Conservation (phyloP, 164 flowering plant species). For the Berberis vulgaris region DNA sequence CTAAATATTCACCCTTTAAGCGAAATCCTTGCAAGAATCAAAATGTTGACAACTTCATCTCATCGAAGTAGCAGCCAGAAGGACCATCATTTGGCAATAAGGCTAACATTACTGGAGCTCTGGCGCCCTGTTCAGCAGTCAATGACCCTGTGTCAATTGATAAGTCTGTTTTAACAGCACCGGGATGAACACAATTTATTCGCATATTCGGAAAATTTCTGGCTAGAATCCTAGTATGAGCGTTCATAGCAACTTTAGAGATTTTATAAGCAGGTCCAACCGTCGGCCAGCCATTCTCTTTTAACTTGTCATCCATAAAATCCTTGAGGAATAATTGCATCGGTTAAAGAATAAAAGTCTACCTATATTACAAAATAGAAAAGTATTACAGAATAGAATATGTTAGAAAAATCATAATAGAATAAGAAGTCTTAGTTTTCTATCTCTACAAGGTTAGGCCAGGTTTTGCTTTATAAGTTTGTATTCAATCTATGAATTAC, state of each 20-base stretch:
- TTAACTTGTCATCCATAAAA: background rate
- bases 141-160: background rate
- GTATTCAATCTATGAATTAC: too few relatives aligned
- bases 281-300: slow-evolving; percentile 1
- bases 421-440: too few relatives aligned
- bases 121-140: slow-evolving; percentile 11
- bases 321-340: background rate
- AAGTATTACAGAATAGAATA: too few relatives aligned
- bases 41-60: slow-evolving; percentile 5
- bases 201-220: background rate
- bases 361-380: too few relatives aligned
- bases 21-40: too few relatives aligned
- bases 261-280: background rate
- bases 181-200: slow-evolving; percentile 3
- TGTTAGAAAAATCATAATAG: too few relatives aligned
- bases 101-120: slow-evolving; percentile 11
- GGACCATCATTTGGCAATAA: slow-evolving; percentile 4
- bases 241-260: slow-evolving; percentile 3
- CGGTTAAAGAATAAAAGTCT: too few relatives aligned
- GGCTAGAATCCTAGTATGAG: slow-evolving; percentile 2
- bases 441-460: too few relatives aligned
- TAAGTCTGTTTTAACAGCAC: slow-evolving; percentile 11
- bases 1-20: too few relatives aligned
- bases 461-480: too few relatives aligned
- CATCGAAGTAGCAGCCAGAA: slow-evolving; percentile 8